Evolutionary conservation across 2,329 filamentous ascomycete genomes (phyloP), one percentile per base, ranked within the genome.

Genomic region (Fusarium sp.): DNA sequence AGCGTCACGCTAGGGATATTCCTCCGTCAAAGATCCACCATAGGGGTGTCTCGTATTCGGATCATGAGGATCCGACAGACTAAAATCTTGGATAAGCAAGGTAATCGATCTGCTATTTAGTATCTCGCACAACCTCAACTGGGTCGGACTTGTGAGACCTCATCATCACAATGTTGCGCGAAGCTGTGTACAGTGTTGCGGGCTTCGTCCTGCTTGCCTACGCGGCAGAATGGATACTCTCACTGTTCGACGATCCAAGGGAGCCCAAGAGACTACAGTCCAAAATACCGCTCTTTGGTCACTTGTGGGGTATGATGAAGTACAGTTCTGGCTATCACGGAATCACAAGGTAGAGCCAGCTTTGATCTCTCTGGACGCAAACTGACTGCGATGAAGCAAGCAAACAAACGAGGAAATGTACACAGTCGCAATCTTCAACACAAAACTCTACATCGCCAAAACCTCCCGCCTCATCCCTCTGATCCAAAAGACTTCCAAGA

Each of bases 381-480:
- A 11, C 23, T 45, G 18, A 45, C 18, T 2, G 4, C 0, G 5
- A 1, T 8, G 4, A 21, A 45, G 60, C 44, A 66, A 70, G 0
- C 66, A 69, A 44, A 69, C 70, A 16, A 60, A 65, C 25, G 68
- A 70, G 7, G 79, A 80, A 60, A 75, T 80, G 10, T 80, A 76
- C 29, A 79, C 77, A 0, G 56, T 80, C 23, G 68, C 61, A 15
- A 73, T 79, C 29, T 68, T 79, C 57, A 74, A 71, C 52, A 70
- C 75, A 9, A 79, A 79, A 21, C 68, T 80, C 41, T 80, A 80
- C 58, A 66, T 79, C 16, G 62, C 70, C 51, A 74, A 76, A 27
- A 74, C 78, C 3, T 65, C 60, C 8, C 77, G 76, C 7, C 74
- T 80, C 4, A 70, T 75, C 3, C 74, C 77, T 4, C n/a, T 73